These are phyloP conservation scores for Serendipita indica DNA, from an alignment of 768 basidiomycete species.

Conservation along the genomic window DNA sequence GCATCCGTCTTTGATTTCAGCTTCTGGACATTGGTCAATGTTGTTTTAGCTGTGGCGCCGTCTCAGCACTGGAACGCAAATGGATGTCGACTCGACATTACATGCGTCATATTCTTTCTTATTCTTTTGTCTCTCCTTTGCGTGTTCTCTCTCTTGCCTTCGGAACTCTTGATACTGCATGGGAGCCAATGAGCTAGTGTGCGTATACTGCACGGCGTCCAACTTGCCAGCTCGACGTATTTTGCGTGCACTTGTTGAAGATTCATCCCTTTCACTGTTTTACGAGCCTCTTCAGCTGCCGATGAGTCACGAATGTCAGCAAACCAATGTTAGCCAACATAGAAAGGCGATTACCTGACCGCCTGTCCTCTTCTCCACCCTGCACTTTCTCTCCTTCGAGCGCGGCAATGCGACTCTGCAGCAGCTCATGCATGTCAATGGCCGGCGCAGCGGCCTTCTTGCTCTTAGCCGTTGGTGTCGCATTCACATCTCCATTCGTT, in stretches of 20 bases:
- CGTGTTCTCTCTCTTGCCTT: conserved; percentile 71
- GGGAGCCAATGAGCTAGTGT: conserved; percentile 17
- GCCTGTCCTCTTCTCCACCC: conserved; percentile 74
- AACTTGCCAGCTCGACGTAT: conserved; percentile 72
- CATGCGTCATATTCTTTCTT: conserved; percentile 84
- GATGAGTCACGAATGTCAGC: conserved; percentile 12
- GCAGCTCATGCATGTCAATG: conserved; percentile 82
- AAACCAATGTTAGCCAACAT: conserved; percentile 16
- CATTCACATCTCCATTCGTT: conserved; percentile 8
- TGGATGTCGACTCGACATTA: conserved; percentile 21
- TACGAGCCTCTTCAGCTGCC: conserved; percentile 76
- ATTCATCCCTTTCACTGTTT: conserved; percentile 66
- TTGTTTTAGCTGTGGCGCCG: conserved; percentile 52
- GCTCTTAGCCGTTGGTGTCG: conserved; percentile 18
- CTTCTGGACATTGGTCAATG: conserved; percentile 76
- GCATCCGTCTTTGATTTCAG: conserved; percentile 84
- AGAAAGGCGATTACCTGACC: conserved; percentile 17
- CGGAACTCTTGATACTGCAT: conserved; percentile 76
- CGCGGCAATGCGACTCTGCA: conserved; percentile 79
- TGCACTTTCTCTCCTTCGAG: conserved; percentile 77
- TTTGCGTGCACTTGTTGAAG: conserved; percentile 74
- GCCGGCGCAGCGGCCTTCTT: conserved; percentile 61
- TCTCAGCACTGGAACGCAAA: conserved; percentile 14
- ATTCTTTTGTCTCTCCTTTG: conserved; percentile 84
- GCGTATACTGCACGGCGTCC: conserved; percentile 13